These are phyloP conservation scores for Quercus mongolica DNA, from an alignment of 306 rosid genomes.

Conservation along the genomic window DNA sequence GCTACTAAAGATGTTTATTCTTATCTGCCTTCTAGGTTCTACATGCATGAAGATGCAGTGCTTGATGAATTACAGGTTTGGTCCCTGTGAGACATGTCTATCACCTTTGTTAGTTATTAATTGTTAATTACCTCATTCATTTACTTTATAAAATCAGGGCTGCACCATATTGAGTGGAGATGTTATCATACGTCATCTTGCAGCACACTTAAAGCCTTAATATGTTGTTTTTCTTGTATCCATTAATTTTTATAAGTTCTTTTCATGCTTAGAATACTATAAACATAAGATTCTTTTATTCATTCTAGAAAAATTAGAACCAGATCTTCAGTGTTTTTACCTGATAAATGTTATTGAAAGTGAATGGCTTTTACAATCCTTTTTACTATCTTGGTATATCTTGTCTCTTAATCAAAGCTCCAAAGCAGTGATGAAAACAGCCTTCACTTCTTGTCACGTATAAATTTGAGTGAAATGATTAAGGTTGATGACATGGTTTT, in stretches of 20 bases:
- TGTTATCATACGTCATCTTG: slow-evolving; percentile 85
- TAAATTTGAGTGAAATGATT: too few relatives aligned
- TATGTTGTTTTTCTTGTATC: slow-evolving; percentile 68
- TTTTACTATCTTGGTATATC: too few relatives aligned
- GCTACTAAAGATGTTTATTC: neutral
- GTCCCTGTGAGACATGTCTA: slow-evolving; percentile 18
- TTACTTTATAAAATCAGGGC: slow-evolving; percentile 42
- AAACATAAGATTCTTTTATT: too few relatives aligned
- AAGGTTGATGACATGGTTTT: too few relatives aligned
- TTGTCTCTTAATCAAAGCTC: too few relatives aligned
- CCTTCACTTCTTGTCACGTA: too few relatives aligned
- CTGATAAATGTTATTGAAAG: too few relatives aligned
- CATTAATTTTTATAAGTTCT: slow-evolving; percentile 16
- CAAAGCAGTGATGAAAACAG: too few relatives aligned
- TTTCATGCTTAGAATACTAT: slow-evolving; percentile 17
- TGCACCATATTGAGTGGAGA: slow-evolving; percentile 95
- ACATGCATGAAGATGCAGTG: slow-evolving; percentile 98
- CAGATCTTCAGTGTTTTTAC: too few relatives aligned
- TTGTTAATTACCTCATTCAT: neutral
- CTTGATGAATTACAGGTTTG: slow-evolving; percentile 70
- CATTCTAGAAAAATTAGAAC: too few relatives aligned
- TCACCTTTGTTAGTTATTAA: neutral
- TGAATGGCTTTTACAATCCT: too few relatives aligned
- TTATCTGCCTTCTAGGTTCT: slow-evolving; percentile 52
- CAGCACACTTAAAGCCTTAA: slow-evolving; percentile 59